Percentiles rank a stretch among this genome's conserved stretches.
Conservation (phyloP, 139 green algal genomes). For the Choricystis sp. region DNA sequence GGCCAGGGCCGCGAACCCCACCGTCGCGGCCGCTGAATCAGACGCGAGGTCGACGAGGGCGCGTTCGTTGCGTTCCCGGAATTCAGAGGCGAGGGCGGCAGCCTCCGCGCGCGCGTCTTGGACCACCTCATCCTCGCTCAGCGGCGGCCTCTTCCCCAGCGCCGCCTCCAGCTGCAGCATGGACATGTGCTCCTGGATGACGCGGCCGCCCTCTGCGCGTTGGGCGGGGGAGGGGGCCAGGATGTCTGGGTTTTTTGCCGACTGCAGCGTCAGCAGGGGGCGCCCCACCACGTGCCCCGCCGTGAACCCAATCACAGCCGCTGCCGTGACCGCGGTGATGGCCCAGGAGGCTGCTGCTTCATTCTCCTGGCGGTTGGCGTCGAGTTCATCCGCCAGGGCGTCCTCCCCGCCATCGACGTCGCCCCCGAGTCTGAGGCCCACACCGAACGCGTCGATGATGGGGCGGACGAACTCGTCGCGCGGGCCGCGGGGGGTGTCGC, state of each 20-base stretch:
- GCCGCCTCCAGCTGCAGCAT: constrained; percentile 58
- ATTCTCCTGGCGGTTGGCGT: neutral
- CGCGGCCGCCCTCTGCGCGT: constrained; percentile 43
- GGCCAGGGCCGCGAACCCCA: constrained; percentile 41
- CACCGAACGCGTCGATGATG: neutral
- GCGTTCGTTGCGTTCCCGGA: constrained; percentile 34
- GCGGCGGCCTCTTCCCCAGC: constrained; percentile 23
- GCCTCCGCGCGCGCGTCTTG: constrained; percentile 36
- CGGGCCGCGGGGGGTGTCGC: neutral
- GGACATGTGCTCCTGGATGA: constrained; percentile 63
- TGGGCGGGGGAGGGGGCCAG: constrained; percentile 56
- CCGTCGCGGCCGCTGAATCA: constrained; percentile 39
- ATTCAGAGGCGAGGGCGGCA: constrained; percentile 8
- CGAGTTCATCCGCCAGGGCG: neutral
- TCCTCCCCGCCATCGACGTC: neutral
- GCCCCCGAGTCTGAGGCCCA: neutral
- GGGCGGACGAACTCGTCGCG: neutral
- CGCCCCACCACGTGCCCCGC: constrained; percentile 39
- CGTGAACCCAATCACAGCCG: constrained; percentile 44
- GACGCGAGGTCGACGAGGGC: constrained; percentile 32
- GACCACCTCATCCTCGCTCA: constrained; percentile 44
- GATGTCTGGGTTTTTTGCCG: constrained; percentile 34
- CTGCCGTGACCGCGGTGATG: constrained; percentile 34
- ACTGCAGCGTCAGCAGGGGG: constrained; percentile 41
- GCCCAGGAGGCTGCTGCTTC: neutral